Evolutionary conservation across 139 green algal genomes (phyloP), one percentile per base, ranked within the genome.

Genomic region (Chloropicon primus): DNA sequence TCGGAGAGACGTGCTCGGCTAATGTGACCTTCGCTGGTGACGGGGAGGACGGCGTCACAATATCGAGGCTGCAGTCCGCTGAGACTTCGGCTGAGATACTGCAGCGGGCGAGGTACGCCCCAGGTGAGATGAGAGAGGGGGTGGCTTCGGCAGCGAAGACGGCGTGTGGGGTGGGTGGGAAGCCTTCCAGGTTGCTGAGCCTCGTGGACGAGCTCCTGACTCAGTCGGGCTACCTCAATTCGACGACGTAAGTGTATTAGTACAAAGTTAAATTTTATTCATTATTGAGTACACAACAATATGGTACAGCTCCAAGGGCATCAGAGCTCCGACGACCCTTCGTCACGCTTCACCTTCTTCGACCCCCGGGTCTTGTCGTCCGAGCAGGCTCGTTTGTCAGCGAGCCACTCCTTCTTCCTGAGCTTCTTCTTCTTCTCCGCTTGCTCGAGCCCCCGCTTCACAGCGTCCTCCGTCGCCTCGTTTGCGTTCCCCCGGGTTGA

Each of bases 1-100:
- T 93, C 82, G 88, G 88, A 17, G 41, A 17, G 41, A 62, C 41
- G 41, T 62, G 41, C 10, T 5, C 5, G 41, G 41, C 41, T 17
- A 62, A 5, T 17, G 41, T 62, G 41, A 17, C 41, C 41, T n/a
- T 62, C 10, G 10, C 10, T 5, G 41, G 17, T 5, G 41, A 17
- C 41, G 41, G 41, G 41, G 41, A 17, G 41, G 5, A 17, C 10
- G 41, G 17, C 10, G 41, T 62, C 10, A 17, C n/a, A n/a, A n/a
- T n/a, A n/a, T n/a, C 5, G 41, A 17, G 41, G 41, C 41, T 62
- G 41, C 10, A n/a, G 41, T 5, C 10, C 10, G 41, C 41, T 5
- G 41, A 62, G 41, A 17, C 10, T 62, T 5, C 41, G 41, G 41
- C 5, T 5, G 41, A 62, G 41, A 17, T 62, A 5, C 41, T 62